A percentile compares a stretch with the other conserved stretches of the same genome.
These are phyloP conservation scores for Lactifluus echinatus DNA, from an alignment of 768 basidiomycete genomes.

Conservation along the genomic window DNA sequence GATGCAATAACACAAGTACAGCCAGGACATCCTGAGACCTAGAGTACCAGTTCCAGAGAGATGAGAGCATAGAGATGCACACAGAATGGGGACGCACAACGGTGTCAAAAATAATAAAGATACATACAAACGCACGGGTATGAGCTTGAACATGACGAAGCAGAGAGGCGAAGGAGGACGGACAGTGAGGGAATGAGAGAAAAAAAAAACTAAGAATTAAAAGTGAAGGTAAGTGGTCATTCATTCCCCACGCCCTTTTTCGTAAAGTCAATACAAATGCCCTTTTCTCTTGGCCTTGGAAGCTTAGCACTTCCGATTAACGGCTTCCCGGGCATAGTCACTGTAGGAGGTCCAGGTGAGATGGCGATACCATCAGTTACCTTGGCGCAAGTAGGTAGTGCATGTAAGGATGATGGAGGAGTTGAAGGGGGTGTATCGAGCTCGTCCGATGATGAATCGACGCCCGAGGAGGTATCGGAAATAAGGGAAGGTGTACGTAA, in stretches of 20 bases:
- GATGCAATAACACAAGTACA: background rate
- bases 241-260: background rate
- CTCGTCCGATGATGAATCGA: slow-evolving; percentile 16
- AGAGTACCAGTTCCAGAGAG: background rate
- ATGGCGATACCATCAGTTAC: background rate
- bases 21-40: background rate
- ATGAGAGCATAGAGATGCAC: background rate
- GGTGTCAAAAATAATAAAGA: background rate
- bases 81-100: background rate
- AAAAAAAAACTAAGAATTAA: background rate
- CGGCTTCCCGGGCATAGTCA: background rate
- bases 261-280: background rate
- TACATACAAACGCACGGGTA: background rate
- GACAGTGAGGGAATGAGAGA: background rate
- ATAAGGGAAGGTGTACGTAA: slow-evolving; percentile 10
- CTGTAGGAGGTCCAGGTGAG: background rate
- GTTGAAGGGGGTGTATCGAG: slow-evolving; percentile 17
- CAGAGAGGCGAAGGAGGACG: background rate
- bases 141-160: background rate
- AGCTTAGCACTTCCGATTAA: background rate
- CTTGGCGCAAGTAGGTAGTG: background rate
- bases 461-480: slow-evolving; percentile 1
- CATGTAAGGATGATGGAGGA: background rate
- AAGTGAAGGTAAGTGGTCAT: background rate
- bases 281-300: background rate